A percentile compares a stretch with the other conserved stretches of the same genome.
These are phyloP conservation scores for Rutstroemia sp. DNA, from an alignment of 2,329 filamentous ascomycete species.

Conservation along the genomic window DNA sequence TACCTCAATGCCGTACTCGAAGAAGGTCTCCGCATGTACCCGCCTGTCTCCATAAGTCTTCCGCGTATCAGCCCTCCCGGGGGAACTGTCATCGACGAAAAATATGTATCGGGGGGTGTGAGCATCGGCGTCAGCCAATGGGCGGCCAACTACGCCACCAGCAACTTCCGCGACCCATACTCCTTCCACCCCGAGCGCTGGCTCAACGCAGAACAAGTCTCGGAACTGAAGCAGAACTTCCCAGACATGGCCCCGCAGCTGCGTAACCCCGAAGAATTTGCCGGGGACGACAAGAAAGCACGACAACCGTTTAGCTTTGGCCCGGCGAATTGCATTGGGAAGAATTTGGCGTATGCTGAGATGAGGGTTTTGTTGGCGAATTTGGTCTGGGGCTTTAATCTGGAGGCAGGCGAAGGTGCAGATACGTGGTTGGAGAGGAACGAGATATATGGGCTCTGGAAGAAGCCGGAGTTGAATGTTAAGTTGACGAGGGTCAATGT, in stretches of 20 bases:
- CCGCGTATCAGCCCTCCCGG: not conserved
- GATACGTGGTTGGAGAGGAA: slow-evolving; percentile 2
- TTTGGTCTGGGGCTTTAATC: slow-evolving; percentile 5
- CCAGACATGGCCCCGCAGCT: not conserved
- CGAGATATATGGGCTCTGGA: not conserved
- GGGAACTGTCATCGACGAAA: not conserved
- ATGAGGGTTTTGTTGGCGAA: slow-evolving; percentile 3
- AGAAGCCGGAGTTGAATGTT: slow-evolving; percentile 1
- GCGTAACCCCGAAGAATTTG: not conserved
- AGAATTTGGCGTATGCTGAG: slow-evolving; percentile 9
- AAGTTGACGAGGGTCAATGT: slow-evolving; percentile 3
- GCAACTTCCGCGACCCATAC: not conserved
- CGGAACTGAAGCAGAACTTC: not conserved
- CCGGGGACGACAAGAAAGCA: not conserved
- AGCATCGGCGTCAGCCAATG: not conserved
- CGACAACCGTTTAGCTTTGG: slow-evolving; percentile 1
- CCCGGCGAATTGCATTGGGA: slow-evolving; percentile 6
- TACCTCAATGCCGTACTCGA: slow-evolving; percentile 11
- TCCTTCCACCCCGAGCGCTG: slow-evolving; percentile 5
- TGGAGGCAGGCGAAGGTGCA: not conserved
- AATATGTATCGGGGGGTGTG: not conserved
- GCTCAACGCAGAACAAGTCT: not conserved
- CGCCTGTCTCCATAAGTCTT: slow-evolving; percentile 8
- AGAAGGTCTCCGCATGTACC: slow-evolving; percentile 14
- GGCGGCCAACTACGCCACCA: not conserved